Evolutionary conservation across 2,329 filamentous ascomycete genomes (phyloP).

Genomic region (Ophiostoma australiae): DNA sequence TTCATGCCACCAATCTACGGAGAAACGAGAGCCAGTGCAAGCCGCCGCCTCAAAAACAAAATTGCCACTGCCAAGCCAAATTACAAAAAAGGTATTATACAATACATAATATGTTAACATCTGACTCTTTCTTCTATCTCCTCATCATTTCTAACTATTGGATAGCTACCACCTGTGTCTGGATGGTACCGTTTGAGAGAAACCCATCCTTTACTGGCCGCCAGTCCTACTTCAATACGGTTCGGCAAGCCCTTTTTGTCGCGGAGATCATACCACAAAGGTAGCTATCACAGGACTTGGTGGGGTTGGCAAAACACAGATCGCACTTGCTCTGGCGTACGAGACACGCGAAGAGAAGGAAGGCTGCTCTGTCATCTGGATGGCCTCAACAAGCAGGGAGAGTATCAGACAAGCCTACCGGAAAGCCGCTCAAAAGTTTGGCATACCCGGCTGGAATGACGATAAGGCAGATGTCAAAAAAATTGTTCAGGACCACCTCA

Average conservation of each 20-base stretch:
- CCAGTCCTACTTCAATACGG: neutral
- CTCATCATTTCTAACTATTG: neutral
- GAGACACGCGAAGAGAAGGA: neutral
- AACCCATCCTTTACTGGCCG: neutral
- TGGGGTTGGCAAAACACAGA: conserved; percentile 2
- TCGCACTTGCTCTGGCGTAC: neutral
- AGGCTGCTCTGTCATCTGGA: neutral
- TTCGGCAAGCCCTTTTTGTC: neutral
- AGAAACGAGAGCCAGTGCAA: neutral
- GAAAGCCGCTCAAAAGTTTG: neutral
- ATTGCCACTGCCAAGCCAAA: neutral
- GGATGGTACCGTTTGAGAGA: neutral
- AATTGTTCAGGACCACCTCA: neutral
- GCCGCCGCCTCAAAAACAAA: neutral
- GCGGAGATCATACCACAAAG: neutral
- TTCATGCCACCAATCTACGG: neutral
- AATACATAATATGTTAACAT: neutral
- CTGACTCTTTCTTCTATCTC: neutral
- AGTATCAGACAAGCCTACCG: neutral
- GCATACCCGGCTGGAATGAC: neutral
- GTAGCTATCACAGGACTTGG: neutral
- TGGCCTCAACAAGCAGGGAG: neutral
- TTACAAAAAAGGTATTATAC: neutral
- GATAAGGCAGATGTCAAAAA: neutral
- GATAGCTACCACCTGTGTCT: neutral